Conservation (phyloP, 176 grass and related monocot species). For the Juncus effusus region DNA sequence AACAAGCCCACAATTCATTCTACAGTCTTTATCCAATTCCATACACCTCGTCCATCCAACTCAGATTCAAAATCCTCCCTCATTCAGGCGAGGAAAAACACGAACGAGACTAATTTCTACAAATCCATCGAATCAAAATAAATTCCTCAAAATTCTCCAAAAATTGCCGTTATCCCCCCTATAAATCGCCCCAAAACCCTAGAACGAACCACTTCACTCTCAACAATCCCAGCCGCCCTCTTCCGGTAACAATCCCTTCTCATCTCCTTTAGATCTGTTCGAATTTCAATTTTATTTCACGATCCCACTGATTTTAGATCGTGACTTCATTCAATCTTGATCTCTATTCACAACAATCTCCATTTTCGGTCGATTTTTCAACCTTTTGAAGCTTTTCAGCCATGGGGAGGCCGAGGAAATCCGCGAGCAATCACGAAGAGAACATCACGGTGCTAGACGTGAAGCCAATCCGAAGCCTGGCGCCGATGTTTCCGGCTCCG, state of each 20-base stretch:
- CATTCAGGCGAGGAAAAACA: background rate
- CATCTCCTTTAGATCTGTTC: constrained; percentile 18
- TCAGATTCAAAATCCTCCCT: background rate
- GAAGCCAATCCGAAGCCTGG: constrained; percentile 70
- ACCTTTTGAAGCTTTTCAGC: constrained; percentile 1
- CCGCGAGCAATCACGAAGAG: constrained; percentile 17
- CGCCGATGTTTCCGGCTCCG: constrained; percentile 82
- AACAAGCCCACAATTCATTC: background rate
- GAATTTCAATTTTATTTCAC: background rate
- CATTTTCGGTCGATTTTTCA: background rate
- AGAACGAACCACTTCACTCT: background rate
- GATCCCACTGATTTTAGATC: background rate
- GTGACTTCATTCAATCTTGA: background rate
- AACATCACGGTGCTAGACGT: constrained; percentile 54
- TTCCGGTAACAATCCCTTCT: background rate
- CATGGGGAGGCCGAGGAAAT: constrained; percentile 45
- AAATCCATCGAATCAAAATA: background rate
- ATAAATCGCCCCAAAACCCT: constrained; percentile 3
- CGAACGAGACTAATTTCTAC: background rate
- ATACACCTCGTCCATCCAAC: background rate
- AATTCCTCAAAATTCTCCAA: constrained; percentile 4
- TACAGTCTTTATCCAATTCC: background rate
- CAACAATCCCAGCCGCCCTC: background rate
- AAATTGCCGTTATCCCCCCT: constrained; percentile 1
- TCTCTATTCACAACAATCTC: background rate